Evolutionary conservation across 1,284 basidiomycete genomes (phyloP).

Genomic region (Marasmius fiardii): DNA sequence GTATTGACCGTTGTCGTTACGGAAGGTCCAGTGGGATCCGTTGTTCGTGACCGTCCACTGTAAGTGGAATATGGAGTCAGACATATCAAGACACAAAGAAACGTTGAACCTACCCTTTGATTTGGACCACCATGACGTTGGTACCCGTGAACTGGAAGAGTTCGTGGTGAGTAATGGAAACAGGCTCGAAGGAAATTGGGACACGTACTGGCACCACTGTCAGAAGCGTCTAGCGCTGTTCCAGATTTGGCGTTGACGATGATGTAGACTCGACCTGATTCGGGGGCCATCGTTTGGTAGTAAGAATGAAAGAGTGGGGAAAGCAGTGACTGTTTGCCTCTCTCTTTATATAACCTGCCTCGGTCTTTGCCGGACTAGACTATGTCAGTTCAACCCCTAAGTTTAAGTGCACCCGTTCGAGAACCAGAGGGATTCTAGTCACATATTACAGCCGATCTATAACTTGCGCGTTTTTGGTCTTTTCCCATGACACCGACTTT

Average conservation of each 20-base stretch:
- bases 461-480: too few relatives aligned
- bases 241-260: constrained; percentile 21
- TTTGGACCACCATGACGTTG: constrained; percentile 18
- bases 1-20: constrained; percentile 17
- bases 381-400: too few relatives aligned
- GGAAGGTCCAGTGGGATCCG: constrained; percentile 19
- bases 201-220: constrained; percentile 17
- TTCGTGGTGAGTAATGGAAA: neutral
- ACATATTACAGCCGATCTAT: too few relatives aligned
- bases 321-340: too few relatives aligned
- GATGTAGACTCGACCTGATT: constrained; percentile 18
- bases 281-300: constrained; percentile 1
- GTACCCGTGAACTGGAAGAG: constrained; percentile 19
- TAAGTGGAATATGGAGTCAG: neutral
- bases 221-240: constrained; percentile 22
- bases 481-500: too few relatives aligned
- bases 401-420: too few relatives aligned
- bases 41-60: constrained; percentile 18
- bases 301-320: too few relatives aligned
- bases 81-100: neutral
- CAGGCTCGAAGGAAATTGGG: neutral
- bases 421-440: too few relatives aligned
- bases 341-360: too few relatives aligned
- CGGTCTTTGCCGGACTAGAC: too few relatives aligned
- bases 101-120: constrained; percentile 17